A percentile compares a stretch with the other conserved stretches of the same genome.
These are phyloP conservation scores for Sporobolomyces phaffii DNA, from an alignment of 768 basidiomycete genomes.

Conservation along the genomic window DNA sequence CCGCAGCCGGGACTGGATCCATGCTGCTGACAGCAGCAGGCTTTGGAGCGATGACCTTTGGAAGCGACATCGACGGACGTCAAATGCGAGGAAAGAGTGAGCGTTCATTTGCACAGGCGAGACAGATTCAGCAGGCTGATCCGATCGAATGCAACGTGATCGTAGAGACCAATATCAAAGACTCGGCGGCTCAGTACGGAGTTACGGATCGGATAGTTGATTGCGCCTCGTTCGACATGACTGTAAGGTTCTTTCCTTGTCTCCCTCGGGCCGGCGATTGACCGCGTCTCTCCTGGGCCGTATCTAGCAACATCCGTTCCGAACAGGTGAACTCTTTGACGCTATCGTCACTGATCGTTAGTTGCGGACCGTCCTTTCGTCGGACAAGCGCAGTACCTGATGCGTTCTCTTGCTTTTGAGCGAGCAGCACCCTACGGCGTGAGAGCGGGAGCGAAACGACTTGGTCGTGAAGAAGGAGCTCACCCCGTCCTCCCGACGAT, in stretches of 20 bases:
- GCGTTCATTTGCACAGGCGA: too few species aligned
- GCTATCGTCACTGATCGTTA: conserved; percentile 66
- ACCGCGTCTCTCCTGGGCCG: too few species aligned
- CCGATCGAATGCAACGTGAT: too few species aligned
- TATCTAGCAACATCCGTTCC: conserved; percentile 65
- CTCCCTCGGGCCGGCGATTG: too few species aligned
- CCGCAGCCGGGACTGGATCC: conserved; percentile 50
- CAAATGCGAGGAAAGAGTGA: conserved; percentile 91
- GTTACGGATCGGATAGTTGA: conserved; percentile 68
- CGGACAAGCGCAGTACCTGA: not conserved
- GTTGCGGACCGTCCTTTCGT: conserved; percentile 42
- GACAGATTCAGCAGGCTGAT: not conserved
- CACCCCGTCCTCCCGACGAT: conserved; percentile 74
- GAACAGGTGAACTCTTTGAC: conserved; percentile 83
- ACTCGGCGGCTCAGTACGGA: conserved; percentile 60
- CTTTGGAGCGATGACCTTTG: conserved; percentile 79
- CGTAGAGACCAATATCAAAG: conserved; percentile 11
- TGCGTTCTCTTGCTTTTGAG: too few species aligned
- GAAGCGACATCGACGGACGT: conserved; percentile 93
- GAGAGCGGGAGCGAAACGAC: conserved; percentile 53
- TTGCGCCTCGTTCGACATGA: conserved; percentile 87
- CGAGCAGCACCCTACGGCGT: conserved; percentile 71
- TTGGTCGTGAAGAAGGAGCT: conserved; percentile 43
- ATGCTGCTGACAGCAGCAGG: conserved; percentile 62
- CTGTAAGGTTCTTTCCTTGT: conserved; percentile 48